A percentile compares a stretch with the other conserved stretches of the same genome.
Conservation (phyloP, 495 filamentous ascomycete species). For the Glutinoglossum americanum region DNA sequence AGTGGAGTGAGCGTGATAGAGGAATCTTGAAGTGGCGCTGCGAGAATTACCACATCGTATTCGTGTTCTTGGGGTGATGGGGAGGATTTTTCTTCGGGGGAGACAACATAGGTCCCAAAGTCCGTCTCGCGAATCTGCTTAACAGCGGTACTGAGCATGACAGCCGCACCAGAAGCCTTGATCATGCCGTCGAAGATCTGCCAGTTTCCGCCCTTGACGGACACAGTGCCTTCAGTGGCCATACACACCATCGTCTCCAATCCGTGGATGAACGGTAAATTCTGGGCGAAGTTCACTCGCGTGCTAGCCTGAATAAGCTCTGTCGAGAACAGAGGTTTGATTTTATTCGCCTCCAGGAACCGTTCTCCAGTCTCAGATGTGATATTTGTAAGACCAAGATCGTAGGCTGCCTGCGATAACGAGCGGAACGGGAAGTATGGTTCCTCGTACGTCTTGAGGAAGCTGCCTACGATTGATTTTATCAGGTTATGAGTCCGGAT, state of each 20-base stretch:
- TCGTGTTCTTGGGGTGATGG: slow-evolving; percentile 11
- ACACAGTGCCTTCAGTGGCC: slow-evolving; percentile 66
- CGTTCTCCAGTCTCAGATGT: slow-evolving; percentile 51
- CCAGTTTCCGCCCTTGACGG: slow-evolving; percentile 81
- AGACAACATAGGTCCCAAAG: slow-evolving; percentile 21
- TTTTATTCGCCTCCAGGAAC: slow-evolving; percentile 43
- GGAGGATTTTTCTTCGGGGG: slow-evolving; percentile 6
- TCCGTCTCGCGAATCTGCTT: slow-evolving; percentile 26
- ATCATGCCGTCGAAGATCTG: slow-evolving; percentile 76
- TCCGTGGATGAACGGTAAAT: slow-evolving; percentile 65
- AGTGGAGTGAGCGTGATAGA: slow-evolving; percentile 34
- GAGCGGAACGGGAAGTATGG: slow-evolving; percentile 70
- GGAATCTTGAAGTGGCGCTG: slow-evolving; percentile 54
- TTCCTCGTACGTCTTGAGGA: slow-evolving; percentile 59
- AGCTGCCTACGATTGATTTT: slow-evolving; percentile 45
- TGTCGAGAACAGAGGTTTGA: slow-evolving; percentile 42
- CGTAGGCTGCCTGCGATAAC: slow-evolving; percentile 39
- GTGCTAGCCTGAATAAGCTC: slow-evolving; percentile 88
- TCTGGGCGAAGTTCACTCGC: slow-evolving; percentile 88
- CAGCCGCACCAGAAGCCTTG: slow-evolving; percentile 32
- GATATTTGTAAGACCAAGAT: slow-evolving; percentile 38
- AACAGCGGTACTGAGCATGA: slow-evolving; percentile 53
- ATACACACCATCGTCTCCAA: slow-evolving; percentile 86
- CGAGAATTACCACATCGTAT: slow-evolving; percentile 70
- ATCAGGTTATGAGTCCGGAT: slow-evolving; percentile 52